Percentiles rank a stretch among this genome's conserved stretches.
Evolutionary conservation across 257 asterid species (phyloP).

Genomic region (Solanum paucissectum): DNA sequence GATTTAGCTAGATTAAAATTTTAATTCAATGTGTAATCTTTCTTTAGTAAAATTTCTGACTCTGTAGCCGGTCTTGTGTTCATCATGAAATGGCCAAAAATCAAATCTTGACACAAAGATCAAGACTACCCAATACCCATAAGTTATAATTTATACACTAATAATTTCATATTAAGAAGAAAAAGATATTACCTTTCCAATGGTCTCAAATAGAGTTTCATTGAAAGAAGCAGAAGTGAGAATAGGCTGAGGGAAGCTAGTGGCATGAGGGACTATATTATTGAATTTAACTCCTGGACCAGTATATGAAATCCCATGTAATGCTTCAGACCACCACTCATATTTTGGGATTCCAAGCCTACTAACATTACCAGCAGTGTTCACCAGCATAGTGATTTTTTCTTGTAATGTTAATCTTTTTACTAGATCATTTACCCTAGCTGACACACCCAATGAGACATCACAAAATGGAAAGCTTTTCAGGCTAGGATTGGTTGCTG

Average conservation of each 20-base stretch:
- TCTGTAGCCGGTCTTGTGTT: too few species aligned
- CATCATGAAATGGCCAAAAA: too few species aligned
- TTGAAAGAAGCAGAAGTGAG: constrained; percentile 69
- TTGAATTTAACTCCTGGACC: constrained; percentile 55
- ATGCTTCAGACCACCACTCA: constrained; percentile 89
- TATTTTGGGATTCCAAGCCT: constrained; percentile 61
- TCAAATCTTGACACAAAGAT: not conserved
- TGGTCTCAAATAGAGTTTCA: constrained; percentile 34
- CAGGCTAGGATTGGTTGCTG: constrained; percentile 30
- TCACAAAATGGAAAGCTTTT: constrained; percentile 50
- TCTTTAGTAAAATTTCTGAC: not conserved
- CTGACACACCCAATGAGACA: constrained; percentile 23
- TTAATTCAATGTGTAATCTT: not conserved
- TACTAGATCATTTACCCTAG: constrained; percentile 46
- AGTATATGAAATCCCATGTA: constrained; percentile 53
- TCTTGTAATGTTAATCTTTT: constrained; percentile 44
- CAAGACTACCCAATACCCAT: not conserved
- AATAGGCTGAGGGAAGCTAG: constrained; percentile 70
- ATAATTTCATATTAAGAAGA: not conserved
- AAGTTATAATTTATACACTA: too few species aligned
- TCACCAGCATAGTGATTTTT: constrained; percentile 58
- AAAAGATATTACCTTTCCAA: constrained; percentile 48
- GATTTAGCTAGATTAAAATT: too few species aligned
- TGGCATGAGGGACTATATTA: constrained; percentile 52
- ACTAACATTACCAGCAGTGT: constrained; percentile 29